phyloP scores from a whole-genome alignment of 805 yeast species.

The Wickerhamomyces chaumierensis region DNA sequence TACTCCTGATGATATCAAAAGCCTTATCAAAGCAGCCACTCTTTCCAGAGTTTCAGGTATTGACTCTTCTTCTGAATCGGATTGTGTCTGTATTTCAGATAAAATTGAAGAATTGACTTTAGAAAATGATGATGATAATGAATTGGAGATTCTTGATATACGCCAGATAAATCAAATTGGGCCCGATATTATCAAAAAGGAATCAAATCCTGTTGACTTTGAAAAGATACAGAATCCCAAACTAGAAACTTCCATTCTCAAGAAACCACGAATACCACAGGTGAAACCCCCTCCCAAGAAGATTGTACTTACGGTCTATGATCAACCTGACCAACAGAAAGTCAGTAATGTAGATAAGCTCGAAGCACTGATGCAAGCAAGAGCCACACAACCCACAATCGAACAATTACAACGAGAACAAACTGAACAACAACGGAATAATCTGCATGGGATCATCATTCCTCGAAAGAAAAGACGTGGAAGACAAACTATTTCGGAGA shows the following conservation, averaged over 20 bases:
- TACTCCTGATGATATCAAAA: constrained; percentile 22
- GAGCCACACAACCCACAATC: not conserved
- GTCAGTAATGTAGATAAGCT: not conserved
- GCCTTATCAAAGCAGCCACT: constrained; percentile 47
- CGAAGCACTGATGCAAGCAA: not conserved
- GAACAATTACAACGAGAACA: too few species aligned
- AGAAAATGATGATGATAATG: not conserved
- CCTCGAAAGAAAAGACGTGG: not conserved
- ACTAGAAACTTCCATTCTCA: too few species aligned
- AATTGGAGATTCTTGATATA: not conserved
- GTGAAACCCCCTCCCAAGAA: not conserved
- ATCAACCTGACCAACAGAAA: not conserved
- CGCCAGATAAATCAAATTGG: not conserved
- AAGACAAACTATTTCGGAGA: not conserved
- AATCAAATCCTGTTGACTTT: not conserved
- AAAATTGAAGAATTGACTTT: not conserved
- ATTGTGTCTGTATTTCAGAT: not conserved
- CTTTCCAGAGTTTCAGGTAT: constrained; percentile 30
- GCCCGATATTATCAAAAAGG: not conserved
- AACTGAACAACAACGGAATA: too few species aligned
- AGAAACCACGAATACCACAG: too few species aligned
- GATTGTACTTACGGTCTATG: not conserved
- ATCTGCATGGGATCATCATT: too few species aligned
- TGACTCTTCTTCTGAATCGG: not conserved
- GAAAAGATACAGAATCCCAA: too few species aligned